Conservation (phyloP, 805 yeast genomes). For the Candida coquimbonensis region DNA sequence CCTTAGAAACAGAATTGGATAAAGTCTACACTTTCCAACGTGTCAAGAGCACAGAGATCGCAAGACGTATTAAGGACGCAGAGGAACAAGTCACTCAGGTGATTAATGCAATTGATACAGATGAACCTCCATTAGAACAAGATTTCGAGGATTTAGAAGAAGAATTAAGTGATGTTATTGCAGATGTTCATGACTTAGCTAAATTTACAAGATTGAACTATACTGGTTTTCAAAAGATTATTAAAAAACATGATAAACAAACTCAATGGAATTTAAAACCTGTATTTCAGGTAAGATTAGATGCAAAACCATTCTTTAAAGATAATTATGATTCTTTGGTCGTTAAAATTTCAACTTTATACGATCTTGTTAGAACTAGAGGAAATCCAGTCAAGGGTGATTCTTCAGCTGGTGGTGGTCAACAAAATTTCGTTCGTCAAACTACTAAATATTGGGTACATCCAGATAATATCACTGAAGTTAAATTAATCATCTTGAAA, state of each 20-base stretch:
- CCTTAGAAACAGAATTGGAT: slow-evolving; percentile 76
- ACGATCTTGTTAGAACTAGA: slow-evolving; percentile 90
- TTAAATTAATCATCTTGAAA: slow-evolving; percentile 84
- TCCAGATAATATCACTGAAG: slow-evolving; percentile 97
- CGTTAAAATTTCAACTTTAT: slow-evolving; percentile 80
- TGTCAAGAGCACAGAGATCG: slow-evolving; percentile 79
- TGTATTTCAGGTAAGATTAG: slow-evolving; percentile 85
- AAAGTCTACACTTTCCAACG: slow-evolving; percentile 89
- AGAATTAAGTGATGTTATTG: slow-evolving; percentile 79
- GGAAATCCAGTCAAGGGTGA: slow-evolving; percentile 96
- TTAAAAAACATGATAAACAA: slow-evolving; percentile 92
- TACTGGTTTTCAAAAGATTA: slow-evolving; percentile 94
- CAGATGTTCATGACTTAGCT: slow-evolving; percentile 95
- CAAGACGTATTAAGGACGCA: slow-evolving; percentile 76
- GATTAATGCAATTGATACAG: slow-evolving; percentile 47
- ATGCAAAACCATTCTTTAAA: slow-evolving; percentile 92
- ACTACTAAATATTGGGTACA: slow-evolving; percentile 99
- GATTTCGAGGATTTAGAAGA: slow-evolving; percentile 71
- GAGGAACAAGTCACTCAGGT: slow-evolving; percentile 67
- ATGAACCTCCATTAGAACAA: slow-evolving; percentile 47
- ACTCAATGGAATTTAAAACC: slow-evolving; percentile 80
- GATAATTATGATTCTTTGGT: slow-evolving; percentile 88
- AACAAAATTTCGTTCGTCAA: slow-evolving; percentile 96
- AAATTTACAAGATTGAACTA: slow-evolving; percentile 90
- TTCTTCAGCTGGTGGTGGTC: slow-evolving; percentile 95